These are phyloP conservation scores for Solanum aculeatissimum DNA, from an alignment of 305 asterid genomes.

Conservation along the genomic window DNA sequence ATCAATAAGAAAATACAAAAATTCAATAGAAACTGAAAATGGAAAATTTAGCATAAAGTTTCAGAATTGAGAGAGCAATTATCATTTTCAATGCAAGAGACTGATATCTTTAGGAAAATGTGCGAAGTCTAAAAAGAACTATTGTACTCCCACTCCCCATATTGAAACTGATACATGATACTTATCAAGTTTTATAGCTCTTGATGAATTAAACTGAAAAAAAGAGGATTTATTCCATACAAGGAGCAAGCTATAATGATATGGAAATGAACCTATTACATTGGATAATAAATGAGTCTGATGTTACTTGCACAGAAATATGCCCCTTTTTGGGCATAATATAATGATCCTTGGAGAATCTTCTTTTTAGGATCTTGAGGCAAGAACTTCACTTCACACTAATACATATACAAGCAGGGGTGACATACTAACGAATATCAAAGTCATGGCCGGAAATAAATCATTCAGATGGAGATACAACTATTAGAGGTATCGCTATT, in stretches of 20 bases:
- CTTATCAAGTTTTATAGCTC: not conserved
- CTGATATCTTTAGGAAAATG: not conserved
- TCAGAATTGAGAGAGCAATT: not conserved
- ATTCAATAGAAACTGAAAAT: not conserved
- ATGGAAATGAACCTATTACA: not conserved
- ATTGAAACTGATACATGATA: not conserved
- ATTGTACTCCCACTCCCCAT: not conserved
- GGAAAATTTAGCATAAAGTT: not conserved
- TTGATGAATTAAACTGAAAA: not conserved
- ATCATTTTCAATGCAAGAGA: not conserved
- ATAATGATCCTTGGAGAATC: not conserved
- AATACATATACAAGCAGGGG: not conserved
- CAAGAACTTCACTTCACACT: not conserved
- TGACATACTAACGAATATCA: not conserved
- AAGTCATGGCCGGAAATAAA: not conserved
- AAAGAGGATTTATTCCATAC: not conserved
- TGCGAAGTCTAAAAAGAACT: not conserved
- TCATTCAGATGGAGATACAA: not conserved
- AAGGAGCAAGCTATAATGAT: not conserved
- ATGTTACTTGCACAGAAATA: not conserved
- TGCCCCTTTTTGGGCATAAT: not conserved
- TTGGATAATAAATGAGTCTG: not conserved
- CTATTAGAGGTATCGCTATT: not conserved
- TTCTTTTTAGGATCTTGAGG: not conserved
- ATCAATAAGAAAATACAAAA: not conserved